phyloP scores from a whole-genome alignment of 2,329 filamentous ascomycete genomes.

The Phaeosphaeriaceae sp. region DNA sequence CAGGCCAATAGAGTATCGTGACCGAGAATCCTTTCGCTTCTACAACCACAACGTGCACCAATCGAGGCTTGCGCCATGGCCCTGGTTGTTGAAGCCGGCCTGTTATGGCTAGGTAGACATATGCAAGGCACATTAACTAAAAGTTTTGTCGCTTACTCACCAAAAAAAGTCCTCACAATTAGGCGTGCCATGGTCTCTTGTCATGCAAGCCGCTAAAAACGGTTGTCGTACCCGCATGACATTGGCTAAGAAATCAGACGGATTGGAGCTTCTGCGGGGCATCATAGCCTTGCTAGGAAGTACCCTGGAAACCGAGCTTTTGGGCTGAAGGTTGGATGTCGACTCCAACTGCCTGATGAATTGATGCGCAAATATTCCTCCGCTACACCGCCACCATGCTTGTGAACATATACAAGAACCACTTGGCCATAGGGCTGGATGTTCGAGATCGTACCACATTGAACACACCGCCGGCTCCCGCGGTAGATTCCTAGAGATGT shows the following conservation, averaged over 20 bases:
- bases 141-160: constrained; percentile 3
- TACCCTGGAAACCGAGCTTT: not conserved
- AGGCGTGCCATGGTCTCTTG: not conserved
- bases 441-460: not conserved
- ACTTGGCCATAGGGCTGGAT: not conserved
- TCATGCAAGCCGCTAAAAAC: not conserved
- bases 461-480: not conserved
- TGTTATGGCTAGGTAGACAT: no score
- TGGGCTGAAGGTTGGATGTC: not conserved
- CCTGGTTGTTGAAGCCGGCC: not conserved
- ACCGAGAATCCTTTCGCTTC: not conserved
- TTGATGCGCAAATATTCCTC: not conserved
- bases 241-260: not conserved
- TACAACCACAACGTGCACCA: not conserved
- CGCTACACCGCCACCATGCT: not conserved
- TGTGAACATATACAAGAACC: not conserved
- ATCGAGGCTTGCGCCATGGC: not conserved
- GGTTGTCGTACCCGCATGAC: not conserved
- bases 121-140: constrained; percentile 1
- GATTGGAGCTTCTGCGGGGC: not conserved
- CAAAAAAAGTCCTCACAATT: not conserved
- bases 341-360: not conserved
- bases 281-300: not conserved
- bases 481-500: not conserved
- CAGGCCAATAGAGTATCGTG: not conserved